Evolutionary conservation across 495 filamentous ascomycete genomes (phyloP), one percentile per base, ranked within the genome.

Genomic region (Schizothecium vesticola): DNA sequence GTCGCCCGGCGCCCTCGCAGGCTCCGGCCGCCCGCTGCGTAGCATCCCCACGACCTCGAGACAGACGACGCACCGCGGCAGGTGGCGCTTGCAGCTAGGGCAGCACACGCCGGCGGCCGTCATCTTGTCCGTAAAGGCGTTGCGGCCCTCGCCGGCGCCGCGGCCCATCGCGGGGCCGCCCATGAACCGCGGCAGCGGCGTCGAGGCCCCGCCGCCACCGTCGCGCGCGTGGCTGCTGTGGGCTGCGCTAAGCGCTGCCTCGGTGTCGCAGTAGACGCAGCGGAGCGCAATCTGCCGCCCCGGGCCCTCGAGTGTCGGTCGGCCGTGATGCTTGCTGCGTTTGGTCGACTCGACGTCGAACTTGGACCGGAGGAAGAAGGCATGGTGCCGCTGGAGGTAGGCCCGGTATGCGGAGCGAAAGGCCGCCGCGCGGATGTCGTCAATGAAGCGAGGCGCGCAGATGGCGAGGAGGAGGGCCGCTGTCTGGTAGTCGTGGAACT

Each of bases 21-120:
- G 51, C 23, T 70, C 64, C 24, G 28, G 23, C 23, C 59, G 56
- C 57, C 68, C 66, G 63, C 73, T 74, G 43, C 93, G 86, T 66
- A 91, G 90, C 60, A 89, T 87, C 3, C 96, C 96, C 0, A 98
- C 87, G 80, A 91, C 90, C 71, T 93, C 84, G 67, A 92, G 87
- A 77, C 95, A 99, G 9, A 98, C 86, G 1, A 91, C 91, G 73
- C 95, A 99, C 7, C 96, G 87, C 4, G 93, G 92, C 75, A 98
- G 88, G 69, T 94, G 92, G 19, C 91, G 86, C 31, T 91, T 92
- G 80, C 96, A 99, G 70, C 87, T 87, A 0, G 92, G 92, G 73
- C 95, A 99, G 56, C 90, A 82, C 59, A 88, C 82, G 2, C 87
- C 86, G 7, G 82, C 80, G 67, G 82, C 75, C 63, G 81, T 77